Evolutionary conservation across 2,329 filamentous ascomycete species (phyloP).

Genomic region (Xylaria sp.): DNA sequence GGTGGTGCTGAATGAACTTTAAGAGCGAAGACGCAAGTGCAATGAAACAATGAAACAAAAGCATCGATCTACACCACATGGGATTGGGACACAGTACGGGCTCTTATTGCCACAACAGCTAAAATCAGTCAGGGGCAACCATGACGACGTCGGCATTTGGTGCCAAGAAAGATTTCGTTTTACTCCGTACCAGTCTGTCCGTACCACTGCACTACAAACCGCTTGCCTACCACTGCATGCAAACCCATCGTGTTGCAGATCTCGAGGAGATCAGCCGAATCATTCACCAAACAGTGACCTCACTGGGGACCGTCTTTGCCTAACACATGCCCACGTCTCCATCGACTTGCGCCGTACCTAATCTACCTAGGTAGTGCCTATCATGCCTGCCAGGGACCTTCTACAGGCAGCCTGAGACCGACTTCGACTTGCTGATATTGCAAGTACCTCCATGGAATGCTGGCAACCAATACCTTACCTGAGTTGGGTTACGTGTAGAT

Average conservation of each 20-base stretch:
- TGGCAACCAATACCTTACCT: neutral
- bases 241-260: constrained; percentile 45
- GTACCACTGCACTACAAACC: constrained; percentile 13
- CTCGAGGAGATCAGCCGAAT: constrained; percentile 40
- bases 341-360: neutral
- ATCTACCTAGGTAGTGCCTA: neutral
- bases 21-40: neutral
- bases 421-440: neutral
- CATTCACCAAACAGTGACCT: constrained; percentile 43
- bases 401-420: neutral
- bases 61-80: neutral
- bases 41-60: constrained; percentile 8
- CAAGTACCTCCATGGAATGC: neutral
- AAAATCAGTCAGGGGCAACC: neutral
- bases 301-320: constrained; percentile 28
- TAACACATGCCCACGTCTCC: constrained; percentile 15
- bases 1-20: neutral
- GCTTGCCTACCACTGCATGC: constrained; percentile 27
- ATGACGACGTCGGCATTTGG: neutral
- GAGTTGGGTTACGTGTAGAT: too few species aligned
- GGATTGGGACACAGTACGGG: neutral
- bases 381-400: neutral
- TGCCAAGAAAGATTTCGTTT: constrained; percentile 23
- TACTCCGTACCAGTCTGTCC: constrained; percentile 11
- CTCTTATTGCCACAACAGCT: constrained; percentile 7